Base-by-base conservation (phyloP, 139 green algal genomes). In the Closterium sp. region DNA sequence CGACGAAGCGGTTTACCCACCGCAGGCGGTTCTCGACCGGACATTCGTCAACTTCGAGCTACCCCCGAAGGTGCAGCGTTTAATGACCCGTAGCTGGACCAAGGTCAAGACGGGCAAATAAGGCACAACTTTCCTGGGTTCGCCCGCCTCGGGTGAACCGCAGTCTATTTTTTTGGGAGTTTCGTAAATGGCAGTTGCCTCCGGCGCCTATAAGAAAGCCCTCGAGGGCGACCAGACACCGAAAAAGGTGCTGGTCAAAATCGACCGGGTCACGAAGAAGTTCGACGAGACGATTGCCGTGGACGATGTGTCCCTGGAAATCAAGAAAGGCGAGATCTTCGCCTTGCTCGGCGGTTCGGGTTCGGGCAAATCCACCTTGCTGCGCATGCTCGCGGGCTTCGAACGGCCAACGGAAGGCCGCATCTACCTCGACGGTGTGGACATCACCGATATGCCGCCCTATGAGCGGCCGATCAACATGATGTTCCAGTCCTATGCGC, bases 401-500 rank as follows among this genome's bases (percentile, higher is more conserved):
- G 97, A 98, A 89, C 90, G 87, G 55, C 92, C 95, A 84, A 97
- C 95, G 0, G 81, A 10, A 4, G 97, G 97, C 35, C 89, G 84
- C 7, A 96, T 98, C 55, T 91, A 95, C 25, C 97, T 98, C 91
- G 96, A 97, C 88, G 96, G 96, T 88, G 84, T 90, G 19, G 94
- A 96, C 34, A 94, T 95, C 32, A 96, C 94, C 12, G n/a, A 93
- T 38, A 33, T 84, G 25, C 85, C 21, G 23, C n/a, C 84, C 7
- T n/a, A 92, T 30, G 92, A 97, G 12, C 89, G 96, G 10, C 43
- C 95, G 38, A 89, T 98, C 34, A 97, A 96, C 32, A 96, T 98
- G 76, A 95, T 98, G 66, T 98, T 98, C 94, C 96, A 98, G 92
- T 96, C 91, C 89, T 98, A 98, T 90, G 97, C 97, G 21, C 95